Percentiles rank a stretch among this genome's conserved stretches.
These are phyloP conservation scores for Rhynchosporium secalis DNA, from an alignment of 2,329 filamentous ascomycete genomes.

Conservation along the genomic window DNA sequence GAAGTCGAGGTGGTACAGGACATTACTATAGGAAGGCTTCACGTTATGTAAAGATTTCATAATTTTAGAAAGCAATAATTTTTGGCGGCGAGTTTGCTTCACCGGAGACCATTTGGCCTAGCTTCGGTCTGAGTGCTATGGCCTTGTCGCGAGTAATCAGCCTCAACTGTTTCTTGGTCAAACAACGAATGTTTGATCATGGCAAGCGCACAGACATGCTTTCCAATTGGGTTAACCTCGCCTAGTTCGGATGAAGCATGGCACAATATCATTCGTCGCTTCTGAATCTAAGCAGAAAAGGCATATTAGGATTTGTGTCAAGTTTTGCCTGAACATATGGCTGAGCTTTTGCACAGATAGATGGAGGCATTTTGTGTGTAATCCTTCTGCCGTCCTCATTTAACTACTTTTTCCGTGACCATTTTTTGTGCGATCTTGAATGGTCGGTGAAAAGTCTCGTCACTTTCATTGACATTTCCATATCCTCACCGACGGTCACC, in stretches of 20 bases:
- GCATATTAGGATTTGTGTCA: not conserved
- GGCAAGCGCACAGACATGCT: not conserved
- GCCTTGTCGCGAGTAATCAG: not conserved
- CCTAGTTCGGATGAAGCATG: not conserved
- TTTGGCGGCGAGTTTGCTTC: too few species aligned
- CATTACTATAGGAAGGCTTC: too few species aligned
- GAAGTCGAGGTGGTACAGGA: too few species aligned
- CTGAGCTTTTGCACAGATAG: conserved; percentile 4
- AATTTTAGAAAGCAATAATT: too few species aligned
- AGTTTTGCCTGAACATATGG: not conserved
- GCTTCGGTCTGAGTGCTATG: not conserved
- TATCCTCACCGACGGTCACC: not conserved
- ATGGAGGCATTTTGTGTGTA: not conserved
- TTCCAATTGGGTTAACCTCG: not conserved
- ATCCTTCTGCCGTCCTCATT: not conserved
- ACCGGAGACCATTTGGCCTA: too few species aligned
- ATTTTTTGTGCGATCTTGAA: conserved; percentile 3
- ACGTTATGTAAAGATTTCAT: too few species aligned
- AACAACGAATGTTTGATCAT: conserved; percentile 5
- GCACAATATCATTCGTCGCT: not conserved
- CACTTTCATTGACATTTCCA: conserved; percentile 3
- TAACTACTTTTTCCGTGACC: not conserved
- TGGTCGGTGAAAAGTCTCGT: conserved; percentile 8
- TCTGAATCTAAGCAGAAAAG: not conserved
- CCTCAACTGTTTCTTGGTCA: conserved; percentile 4